These are phyloP conservation scores for Hypericum androsaemum DNA, from an alignment of 345 rosid species.

Conservation along the genomic window DNA sequence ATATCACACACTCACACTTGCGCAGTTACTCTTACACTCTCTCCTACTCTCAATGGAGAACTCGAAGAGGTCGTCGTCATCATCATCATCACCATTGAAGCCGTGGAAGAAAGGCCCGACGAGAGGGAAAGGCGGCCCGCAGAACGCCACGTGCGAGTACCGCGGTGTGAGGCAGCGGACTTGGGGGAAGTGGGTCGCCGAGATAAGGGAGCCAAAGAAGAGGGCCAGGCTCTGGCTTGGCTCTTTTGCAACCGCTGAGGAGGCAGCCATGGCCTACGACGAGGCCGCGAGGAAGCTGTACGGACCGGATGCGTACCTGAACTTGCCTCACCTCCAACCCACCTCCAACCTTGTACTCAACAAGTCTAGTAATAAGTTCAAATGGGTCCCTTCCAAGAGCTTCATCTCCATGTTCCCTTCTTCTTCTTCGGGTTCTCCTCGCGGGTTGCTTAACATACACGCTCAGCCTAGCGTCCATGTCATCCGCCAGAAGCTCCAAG, in stretches of 20 bases:
- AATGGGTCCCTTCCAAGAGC: constrained; percentile 79
- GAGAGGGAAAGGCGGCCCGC: constrained; percentile 92
- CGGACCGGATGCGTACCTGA: constrained; percentile 76
- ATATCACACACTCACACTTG: background rate
- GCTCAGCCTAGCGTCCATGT: constrained; percentile 83
- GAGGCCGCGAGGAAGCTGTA: constrained; percentile 68
- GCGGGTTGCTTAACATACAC: constrained; percentile 66
- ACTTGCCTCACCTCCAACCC: constrained; percentile 78
- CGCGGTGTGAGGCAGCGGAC: constrained; percentile 90
- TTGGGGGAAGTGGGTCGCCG: constrained; percentile 99
- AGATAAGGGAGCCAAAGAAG: constrained; percentile 90
- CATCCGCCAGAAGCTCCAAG: constrained; percentile 82
- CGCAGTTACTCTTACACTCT: background rate
- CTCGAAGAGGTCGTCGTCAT: constrained; percentile 22
- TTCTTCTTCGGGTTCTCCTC: background rate
- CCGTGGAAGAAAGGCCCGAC: constrained; percentile 94
- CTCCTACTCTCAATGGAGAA: constrained; percentile 22
- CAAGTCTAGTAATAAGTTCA: constrained; percentile 29
- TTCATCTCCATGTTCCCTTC: constrained; percentile 88
- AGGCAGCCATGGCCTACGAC: constrained; percentile 95
- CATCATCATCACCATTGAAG: constrained; percentile 38
- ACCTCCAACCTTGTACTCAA: constrained; percentile 7
- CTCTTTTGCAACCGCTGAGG: constrained; percentile 82
- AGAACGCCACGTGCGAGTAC: constrained; percentile 68
- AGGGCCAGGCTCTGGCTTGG: constrained; percentile 84